phyloP scores from a whole-genome alignment of 2,329 filamentous ascomycete genomes.

The Cucurbitaria berberidis region DNA sequence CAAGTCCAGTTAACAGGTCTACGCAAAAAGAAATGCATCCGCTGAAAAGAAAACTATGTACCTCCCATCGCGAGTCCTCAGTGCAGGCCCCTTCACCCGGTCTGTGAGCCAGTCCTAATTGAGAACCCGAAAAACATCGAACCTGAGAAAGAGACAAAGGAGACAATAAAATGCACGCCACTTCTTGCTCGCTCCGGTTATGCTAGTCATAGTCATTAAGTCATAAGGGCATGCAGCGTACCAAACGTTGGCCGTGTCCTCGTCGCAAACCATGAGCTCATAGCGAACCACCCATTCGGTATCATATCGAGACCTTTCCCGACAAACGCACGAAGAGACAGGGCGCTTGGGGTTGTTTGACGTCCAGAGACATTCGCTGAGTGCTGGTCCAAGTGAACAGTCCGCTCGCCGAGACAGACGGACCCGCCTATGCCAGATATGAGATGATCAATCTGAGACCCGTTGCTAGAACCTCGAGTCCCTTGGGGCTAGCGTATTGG shows the following conservation, averaged over 20 bases:
- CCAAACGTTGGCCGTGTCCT: constrained; percentile 20
- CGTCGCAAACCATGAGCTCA: constrained; percentile 31
- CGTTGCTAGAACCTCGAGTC: constrained; percentile 9
- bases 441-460: constrained; percentile 12
- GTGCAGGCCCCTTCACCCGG: no score
- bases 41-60: constrained; percentile 11
- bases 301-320: constrained; percentile 39
- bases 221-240: constrained; percentile 18
- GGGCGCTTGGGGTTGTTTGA: background rate
- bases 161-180: constrained; percentile 21
- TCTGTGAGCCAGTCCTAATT: background rate
- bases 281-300: constrained; percentile 27
- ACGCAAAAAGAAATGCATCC: constrained; percentile 3
- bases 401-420: constrained; percentile 22
- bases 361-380: constrained; percentile 12
- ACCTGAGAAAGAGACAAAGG: constrained; percentile 8
- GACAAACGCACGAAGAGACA: constrained; percentile 12
- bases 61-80: background rate
- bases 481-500: background rate
- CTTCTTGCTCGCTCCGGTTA: constrained; percentile 36
- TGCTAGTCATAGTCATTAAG: constrained; percentile 46
- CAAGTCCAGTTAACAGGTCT: background rate
- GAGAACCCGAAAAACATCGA: constrained; percentile 1
- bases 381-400: constrained; percentile 12
- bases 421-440: constrained; percentile 14